Percentiles rank a stretch among this genome's conserved stretches.
phyloP scores from a whole-genome alignment of 495 filamentous ascomycete species.

The Annulohypoxylon bovei region DNA sequence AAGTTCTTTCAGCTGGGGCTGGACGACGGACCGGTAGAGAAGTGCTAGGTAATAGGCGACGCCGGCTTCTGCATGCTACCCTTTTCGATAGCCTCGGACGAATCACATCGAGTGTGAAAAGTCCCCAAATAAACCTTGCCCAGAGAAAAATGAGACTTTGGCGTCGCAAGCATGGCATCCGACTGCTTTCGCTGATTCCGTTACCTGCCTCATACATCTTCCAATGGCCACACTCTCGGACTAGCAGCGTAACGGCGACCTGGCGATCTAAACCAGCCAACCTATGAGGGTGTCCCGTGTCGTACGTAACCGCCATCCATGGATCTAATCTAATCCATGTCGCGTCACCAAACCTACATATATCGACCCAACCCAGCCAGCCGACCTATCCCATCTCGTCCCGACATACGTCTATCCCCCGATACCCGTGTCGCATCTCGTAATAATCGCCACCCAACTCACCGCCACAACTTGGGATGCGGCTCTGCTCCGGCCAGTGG shows the following conservation, averaged over 20 bases:
- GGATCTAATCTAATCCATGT: no score
- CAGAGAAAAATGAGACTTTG: background rate
- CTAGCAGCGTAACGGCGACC: background rate
- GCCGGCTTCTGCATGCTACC: background rate
- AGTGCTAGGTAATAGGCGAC: slow-evolving; percentile 2
- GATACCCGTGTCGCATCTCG: background rate
- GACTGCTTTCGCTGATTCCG: background rate
- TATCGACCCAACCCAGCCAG: background rate
- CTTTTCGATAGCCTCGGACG: background rate
- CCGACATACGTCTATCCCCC: background rate
- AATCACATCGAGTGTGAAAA: background rate
- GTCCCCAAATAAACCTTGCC: background rate
- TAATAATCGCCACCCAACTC: background rate
- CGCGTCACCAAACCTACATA: background rate
- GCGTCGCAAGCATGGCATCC: background rate
- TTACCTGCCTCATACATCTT: background rate
- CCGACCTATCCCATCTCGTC: background rate
- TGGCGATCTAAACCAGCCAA: background rate
- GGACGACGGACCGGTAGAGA: background rate
- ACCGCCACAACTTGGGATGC: background rate
- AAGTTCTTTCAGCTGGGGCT: slow-evolving; percentile 21
- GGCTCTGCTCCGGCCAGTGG: background rate
- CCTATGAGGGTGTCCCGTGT: background rate
- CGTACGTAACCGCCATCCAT: background rate
- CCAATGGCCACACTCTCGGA: no score